phyloP scores from a whole-genome alignment of 257 asterid species.

The Solanum chilense region DNA sequence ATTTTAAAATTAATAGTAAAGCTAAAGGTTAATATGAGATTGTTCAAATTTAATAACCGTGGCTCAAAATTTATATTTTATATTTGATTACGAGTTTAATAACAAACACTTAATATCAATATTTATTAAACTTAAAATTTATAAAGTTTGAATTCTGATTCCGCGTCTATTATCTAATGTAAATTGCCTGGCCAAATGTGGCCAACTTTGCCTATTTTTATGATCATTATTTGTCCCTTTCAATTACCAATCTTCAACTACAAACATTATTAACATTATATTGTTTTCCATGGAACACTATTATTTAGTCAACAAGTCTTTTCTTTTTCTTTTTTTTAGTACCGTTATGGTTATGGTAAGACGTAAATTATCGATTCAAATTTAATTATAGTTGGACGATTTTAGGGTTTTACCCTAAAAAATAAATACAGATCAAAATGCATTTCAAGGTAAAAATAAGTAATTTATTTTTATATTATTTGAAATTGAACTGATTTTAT shows the following conservation, averaged over 20 bases:
- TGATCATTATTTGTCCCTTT: not conserved
- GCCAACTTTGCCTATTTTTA: not conserved
- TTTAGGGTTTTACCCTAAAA: not conserved
- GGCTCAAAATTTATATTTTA: no score
- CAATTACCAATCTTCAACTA: not conserved
- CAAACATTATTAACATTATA: not conserved
- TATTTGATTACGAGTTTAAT: rapidly evolving
- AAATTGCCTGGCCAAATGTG: not conserved
- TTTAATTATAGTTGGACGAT: not conserved
- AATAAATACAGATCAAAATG: not conserved
- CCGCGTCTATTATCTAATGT: not conserved
- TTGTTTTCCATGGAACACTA: not conserved
- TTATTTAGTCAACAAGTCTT: not conserved
- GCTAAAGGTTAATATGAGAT: not conserved
- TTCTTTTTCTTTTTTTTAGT: not conserved
- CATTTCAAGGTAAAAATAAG: not conserved
- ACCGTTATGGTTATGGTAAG: not conserved
- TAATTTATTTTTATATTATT: not conserved
- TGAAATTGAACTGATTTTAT: not conserved
- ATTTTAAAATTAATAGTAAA: not conserved
- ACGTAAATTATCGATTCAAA: not conserved
- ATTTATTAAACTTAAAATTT: not conserved
- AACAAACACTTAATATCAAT: not conserved
- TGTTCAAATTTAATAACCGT: rapidly evolving
- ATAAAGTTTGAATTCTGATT: not conserved